Base-by-base conservation (phyloP, 2,329 filamentous ascomycete species). In the Xylariaceae sp. region DNA sequence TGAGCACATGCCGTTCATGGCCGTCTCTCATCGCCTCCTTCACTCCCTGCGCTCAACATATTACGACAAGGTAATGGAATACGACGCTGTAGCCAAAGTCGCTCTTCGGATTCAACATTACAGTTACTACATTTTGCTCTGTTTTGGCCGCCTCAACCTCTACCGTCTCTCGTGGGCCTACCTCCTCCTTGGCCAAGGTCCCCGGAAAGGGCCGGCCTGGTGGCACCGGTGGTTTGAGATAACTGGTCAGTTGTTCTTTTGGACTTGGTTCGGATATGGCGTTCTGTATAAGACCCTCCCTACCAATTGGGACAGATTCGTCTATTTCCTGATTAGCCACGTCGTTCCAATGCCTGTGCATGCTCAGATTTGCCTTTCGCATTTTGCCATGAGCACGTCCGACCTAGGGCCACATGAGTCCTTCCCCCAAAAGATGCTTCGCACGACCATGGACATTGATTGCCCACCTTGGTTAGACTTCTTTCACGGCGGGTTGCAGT, bases 331-430 rank as follows among this genome's bases (percentile, higher is more conserved):
- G 72, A 76, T 95, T 69, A 93, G 89, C 69, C 91, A 96, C 71
- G 83, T 92, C 69, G 82, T 91, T 23, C 91, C 91, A 6, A 89
- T 90, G 74, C 89, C 92, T 2, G 78, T 96, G 47, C 92, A 96
- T 72, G 84, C 94, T 9, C 92, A 96, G 73, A 96, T 96, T 71
- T 96, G 92, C 0, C 83, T 96, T 16, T 95, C 90, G 2, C 92
- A 96, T 74, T 96, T 96, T 74, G 91, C 91, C 64, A 96, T 96
- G 92, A 94, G 90, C 66, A 96, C 92, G 0, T 84, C 90, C 9
- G 91, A 96, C 67, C 80, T 96, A 11, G 93, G 93, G 0, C 86
- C 89, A 1, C 81, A 87, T 48, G 92, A 96, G 72, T 95, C 90
- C 0, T 96, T 96, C 73, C 87, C 92, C 0, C 92, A 96, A 74